Evolutionary conservation across 2,329 filamentous ascomycete genomes (phyloP).

Genomic region (Pseudogymnoascus sp.): DNA sequence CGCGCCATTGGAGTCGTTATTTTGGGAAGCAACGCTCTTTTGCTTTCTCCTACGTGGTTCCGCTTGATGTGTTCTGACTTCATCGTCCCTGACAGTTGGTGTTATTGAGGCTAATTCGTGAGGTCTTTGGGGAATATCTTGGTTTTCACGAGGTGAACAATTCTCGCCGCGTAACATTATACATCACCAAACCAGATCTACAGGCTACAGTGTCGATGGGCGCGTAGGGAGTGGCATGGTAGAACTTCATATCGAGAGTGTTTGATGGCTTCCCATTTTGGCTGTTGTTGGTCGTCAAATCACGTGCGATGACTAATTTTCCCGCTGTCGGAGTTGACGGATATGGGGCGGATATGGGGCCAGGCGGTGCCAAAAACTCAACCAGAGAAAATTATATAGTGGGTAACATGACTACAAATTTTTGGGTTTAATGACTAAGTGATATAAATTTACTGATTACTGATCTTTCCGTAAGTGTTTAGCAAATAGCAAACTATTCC

Average conservation of each 20-base stretch:
- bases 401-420: neutral
- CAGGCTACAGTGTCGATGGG: neutral
- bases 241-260: neutral
- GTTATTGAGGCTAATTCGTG: neutral
- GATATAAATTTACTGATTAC: neutral
- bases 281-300: neutral
- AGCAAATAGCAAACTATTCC: neutral
- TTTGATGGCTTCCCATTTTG: neutral
- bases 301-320: slow-evolving; percentile 6
- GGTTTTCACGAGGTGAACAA: neutral
- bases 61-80: neutral
- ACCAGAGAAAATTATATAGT: neutral
- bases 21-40: neutral
- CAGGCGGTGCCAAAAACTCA: neutral
- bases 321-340: neutral
- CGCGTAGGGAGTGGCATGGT: neutral
- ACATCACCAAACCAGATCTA: neutral
- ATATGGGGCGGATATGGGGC: neutral
- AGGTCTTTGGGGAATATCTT: neutral
- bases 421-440: neutral
- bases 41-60: neutral
- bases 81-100: neutral
- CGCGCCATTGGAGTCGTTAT: neutral
- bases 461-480: neutral
- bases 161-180: neutral